Base-by-base conservation (phyloP, 352 stramenopile genomes). In the Phytophthora hybrid region DNA sequence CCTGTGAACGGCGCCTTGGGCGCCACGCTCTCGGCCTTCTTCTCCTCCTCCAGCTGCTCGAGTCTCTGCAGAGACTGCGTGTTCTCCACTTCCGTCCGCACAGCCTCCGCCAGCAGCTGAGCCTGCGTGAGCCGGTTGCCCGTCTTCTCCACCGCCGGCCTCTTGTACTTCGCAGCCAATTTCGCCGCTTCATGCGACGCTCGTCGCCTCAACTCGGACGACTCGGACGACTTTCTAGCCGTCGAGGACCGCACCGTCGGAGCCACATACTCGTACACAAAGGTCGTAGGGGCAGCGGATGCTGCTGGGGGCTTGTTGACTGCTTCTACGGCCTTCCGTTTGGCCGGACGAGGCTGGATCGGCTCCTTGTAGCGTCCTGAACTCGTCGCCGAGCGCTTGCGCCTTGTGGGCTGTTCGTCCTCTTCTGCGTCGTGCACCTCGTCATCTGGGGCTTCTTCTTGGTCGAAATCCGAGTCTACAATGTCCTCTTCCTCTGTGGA, bases 391-490 rank as follows among this genome's bases (percentile, higher is more conserved):
- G 63, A 71, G 59, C 64, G 81, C 23, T 81, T 85, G 29, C 75
- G 63, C 60, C 23, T 69, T 44, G 67, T 62, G 6, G 63, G 56
- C 5, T 79, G 59, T 2, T 84, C 80, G 21, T 95, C 86, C 51
- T 87, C 84, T 18, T 93, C 74, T 23, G 59, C 83, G 66, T 93
- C 82, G 55, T 95, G 88, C 16, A 96, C 68, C 11, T 97, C 83
- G 46, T 95, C 87, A 67, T 96, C 89, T 11, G 89, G 89, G 34
- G 73, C 69, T 82, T 97, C 91, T 54, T 93, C 84, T 5, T 91
- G 79, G 59, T 97, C 90, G 74, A 97, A 97, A 69, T 97, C 92
- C 59, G 86, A 91, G 71, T 97, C 92, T 14, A 96, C 90, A 23
- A 94, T 70, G 59, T 97, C 92, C 46, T 94, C 90, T 67, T 97